Percentiles rank a stretch among this genome's conserved stretches.
Conservation (phyloP, 805 yeast species). For the Yamadazyma scolyti region DNA sequence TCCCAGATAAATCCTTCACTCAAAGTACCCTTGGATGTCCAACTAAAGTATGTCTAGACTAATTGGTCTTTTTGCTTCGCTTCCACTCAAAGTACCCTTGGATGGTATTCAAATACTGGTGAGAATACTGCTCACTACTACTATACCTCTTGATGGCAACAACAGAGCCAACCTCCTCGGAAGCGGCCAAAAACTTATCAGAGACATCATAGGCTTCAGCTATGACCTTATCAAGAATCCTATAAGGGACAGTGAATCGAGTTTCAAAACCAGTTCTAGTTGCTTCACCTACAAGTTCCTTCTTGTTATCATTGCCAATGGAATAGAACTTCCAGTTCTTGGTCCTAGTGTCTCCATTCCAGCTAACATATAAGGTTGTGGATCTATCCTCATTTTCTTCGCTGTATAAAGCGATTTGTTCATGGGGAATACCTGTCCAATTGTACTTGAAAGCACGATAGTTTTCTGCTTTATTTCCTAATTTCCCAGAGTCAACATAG, state of each 20-base stretch:
- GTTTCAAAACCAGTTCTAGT: conserved; percentile 28
- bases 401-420: conserved; percentile 24
- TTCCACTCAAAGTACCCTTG: no score
- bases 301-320: conserved; percentile 7
- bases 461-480: conserved; percentile 23
- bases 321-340: conserved; percentile 23
- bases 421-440: conserved; percentile 32
- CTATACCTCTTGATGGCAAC: no score
- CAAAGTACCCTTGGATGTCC: no score
- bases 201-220: conserved; percentile 7
- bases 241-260: not conserved
- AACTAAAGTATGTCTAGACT: no score
- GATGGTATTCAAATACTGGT: no score
- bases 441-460: conserved; percentile 33
- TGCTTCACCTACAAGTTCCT: conserved; percentile 13
- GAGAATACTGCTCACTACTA: no score
- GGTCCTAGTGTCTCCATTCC: conserved; percentile 39
- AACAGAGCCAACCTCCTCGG: conserved; percentile 2
- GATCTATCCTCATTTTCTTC: conserved; percentile 14
- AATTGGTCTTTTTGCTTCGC: no score
- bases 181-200: conserved; percentile 1
- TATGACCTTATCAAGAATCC: not conserved
- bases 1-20: no score
- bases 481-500: conserved; percentile 24
- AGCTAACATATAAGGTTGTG: conserved; percentile 24